A percentile compares a stretch with the other conserved stretches of the same genome.
phyloP scores from a whole-genome alignment of 805 yeast species.

The Teunomyces stri region DNA sequence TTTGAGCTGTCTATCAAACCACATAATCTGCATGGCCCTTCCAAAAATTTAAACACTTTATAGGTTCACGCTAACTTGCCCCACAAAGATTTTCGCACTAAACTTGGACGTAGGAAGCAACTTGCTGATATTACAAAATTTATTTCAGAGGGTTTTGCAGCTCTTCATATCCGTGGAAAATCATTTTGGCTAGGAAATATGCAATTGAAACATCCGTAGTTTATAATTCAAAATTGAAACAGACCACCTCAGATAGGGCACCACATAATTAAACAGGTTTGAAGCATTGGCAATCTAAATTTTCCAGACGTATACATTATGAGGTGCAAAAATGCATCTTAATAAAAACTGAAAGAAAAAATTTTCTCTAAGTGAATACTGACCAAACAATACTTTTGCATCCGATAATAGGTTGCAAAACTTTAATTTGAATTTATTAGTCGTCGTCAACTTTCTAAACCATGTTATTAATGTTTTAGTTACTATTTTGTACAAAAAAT shows the following conservation, averaged over 20 bases:
- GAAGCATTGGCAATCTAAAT: neutral
- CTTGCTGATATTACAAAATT: too few species aligned
- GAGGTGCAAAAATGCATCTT: neutral
- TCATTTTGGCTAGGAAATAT: neutral
- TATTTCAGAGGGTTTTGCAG: neutral
- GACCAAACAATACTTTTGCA: too few species aligned
- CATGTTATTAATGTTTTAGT: neutral
- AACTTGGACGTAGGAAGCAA: too few species aligned
- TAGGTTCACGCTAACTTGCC: too few species aligned
- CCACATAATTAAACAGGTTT: neutral
- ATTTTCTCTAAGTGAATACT: neutral
- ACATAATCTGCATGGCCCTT: too few species aligned
- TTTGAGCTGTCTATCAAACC: too few species aligned
- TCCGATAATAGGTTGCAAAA: neutral
- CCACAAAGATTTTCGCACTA: too few species aligned
- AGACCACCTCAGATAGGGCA: neutral
- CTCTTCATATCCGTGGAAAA: neutral
- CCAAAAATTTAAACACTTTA: too few species aligned
- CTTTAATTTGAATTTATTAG: neutral
- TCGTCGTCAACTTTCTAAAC: neutral
- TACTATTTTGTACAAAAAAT: neutral
- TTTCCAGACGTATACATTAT: neutral
- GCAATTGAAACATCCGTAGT: neutral
- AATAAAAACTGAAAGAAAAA: neutral
- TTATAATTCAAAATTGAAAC: neutral